Percentiles rank a stretch among this genome's conserved stretches.
Conservation (phyloP, 2,329 filamentous ascomycete species). For the Talaromyces sp. region DNA sequence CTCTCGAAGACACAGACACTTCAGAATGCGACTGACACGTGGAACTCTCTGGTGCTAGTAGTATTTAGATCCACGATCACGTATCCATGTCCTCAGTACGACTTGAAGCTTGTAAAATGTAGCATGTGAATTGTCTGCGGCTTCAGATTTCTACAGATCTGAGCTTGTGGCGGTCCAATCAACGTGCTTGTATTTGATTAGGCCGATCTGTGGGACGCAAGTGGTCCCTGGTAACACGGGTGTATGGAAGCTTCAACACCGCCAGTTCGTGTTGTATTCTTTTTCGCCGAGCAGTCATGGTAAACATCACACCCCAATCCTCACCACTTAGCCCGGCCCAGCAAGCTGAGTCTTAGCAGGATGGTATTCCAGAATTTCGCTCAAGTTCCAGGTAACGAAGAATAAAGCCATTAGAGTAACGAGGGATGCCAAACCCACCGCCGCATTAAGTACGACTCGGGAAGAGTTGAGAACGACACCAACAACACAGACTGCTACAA, state of each 20-base stretch:
- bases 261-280: not conserved
- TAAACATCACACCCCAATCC: too few species aligned
- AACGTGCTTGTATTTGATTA: not conserved
- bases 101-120: not conserved
- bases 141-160: not conserved
- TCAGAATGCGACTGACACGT: not conserved
- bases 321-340: too few species aligned
- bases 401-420: too few species aligned
- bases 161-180: not conserved
- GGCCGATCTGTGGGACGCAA: constrained; percentile 3
- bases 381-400: too few species aligned
- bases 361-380: too few species aligned
- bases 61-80: not conserved
- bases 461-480: too few species aligned
- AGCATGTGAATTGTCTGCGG: not conserved
- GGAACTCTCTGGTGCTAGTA: not conserved
- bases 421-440: too few species aligned
- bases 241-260: constrained; percentile 5
- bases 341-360: too few species aligned
- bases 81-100: not conserved
- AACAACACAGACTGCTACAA: too few species aligned
- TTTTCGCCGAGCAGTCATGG: too few species aligned
- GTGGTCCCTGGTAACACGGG: constrained; percentile 6
- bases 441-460: too few species aligned
- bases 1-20: not conserved